A percentile compares a stretch with the other conserved stretches of the same genome.
These are phyloP conservation scores for Blastobotrys buckinghamii DNA, from an alignment of 1,139 yeast genomes.

Conservation along the genomic window DNA sequence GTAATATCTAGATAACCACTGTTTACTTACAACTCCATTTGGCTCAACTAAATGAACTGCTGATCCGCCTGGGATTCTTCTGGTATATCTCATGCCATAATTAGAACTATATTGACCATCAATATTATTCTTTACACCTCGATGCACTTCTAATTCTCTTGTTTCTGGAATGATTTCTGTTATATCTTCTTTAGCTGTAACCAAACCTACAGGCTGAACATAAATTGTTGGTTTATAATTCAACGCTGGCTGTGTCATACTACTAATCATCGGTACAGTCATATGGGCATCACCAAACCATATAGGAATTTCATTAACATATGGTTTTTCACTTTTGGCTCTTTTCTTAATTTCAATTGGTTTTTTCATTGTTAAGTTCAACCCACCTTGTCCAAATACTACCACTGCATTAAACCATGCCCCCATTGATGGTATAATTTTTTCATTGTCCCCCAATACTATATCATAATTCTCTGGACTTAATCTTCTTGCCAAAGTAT, in stretches of 20 bases:
- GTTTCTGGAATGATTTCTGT: neutral
- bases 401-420: constrained; percentile 5
- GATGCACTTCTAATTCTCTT: neutral
- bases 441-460: too few species aligned
- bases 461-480: neutral
- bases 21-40: neutral
- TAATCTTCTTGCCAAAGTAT: neutral
- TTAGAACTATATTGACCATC: neutral
- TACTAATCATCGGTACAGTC: neutral
- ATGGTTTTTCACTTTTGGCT: neutral
- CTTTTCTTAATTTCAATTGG: constrained; percentile 1
- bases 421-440: neutral
- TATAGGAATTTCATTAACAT: neutral
- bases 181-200: neutral
- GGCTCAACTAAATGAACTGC: neutral
- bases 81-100: neutral
- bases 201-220: neutral
- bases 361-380: neutral
- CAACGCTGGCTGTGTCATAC: neutral
- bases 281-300: constrained; percentile 1
- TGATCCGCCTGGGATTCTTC: neutral
- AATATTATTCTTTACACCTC: neutral
- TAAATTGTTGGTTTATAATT: neutral
- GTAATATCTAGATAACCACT: neutral
- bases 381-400: neutral